phyloP scores from a whole-genome alignment of 208 protist genomes.

The Acanthamoeba culbertsoni region DNA sequence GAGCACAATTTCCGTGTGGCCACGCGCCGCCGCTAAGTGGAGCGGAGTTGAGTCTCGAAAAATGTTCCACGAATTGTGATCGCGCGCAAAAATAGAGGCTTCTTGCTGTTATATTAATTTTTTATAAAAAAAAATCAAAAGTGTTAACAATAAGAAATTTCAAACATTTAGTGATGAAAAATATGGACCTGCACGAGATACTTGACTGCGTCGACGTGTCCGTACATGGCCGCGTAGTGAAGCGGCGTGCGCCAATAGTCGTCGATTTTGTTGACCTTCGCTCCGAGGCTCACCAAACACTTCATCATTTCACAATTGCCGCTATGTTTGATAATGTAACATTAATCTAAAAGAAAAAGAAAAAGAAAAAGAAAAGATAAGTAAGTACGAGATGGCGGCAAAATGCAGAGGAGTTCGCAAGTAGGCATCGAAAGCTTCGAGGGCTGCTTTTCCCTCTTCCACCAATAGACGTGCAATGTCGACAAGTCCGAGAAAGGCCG shows the following conservation, averaged over 20 bases:
- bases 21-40: background rate
- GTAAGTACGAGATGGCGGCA: background rate
- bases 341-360: background rate
- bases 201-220: background rate
- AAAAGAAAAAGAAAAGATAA: background rate
- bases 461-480: background rate
- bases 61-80: background rate
- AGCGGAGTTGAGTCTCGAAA: background rate
- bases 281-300: background rate
- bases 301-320: background rate
- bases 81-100: background rate
- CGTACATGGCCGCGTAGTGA: background rate
- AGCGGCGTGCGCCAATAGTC: background rate
- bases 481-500: background rate
- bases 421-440: background rate
- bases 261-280: background rate
- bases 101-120: background rate
- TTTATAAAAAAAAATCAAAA: background rate
- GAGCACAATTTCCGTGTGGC: background rate
- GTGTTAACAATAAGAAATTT: background rate
- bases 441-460: background rate
- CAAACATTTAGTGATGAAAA: background rate
- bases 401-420: background rate
- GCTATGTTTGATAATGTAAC: no score
- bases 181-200: background rate